Evolutionary conservation across 306 rosid genomes (phyloP).

Genomic region (Macrotyloma uniflorum): DNA sequence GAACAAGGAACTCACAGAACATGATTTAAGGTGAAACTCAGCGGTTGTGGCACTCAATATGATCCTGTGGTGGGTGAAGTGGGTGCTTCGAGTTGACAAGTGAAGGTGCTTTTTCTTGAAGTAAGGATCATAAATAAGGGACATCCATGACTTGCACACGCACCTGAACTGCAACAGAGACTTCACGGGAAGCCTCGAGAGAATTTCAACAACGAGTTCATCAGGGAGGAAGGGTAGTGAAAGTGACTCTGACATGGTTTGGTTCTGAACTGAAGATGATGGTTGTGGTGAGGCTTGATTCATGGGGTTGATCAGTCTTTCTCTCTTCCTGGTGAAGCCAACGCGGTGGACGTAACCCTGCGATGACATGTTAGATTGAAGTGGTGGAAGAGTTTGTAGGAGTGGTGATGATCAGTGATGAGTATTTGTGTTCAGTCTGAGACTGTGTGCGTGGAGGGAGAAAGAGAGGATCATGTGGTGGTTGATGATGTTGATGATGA

Average conservation of each 20-base stretch:
- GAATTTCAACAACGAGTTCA: conserved; percentile 52
- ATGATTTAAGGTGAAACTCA: conserved; percentile 51
- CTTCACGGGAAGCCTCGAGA: conserved; percentile 51
- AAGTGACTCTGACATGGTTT: background rate
- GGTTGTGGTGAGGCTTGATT: background rate
- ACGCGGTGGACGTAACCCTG: background rate
- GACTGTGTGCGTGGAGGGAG: background rate
- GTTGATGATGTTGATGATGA: conserved; percentile 1
- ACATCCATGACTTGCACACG: conserved; percentile 53
- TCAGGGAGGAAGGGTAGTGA: conserved; percentile 43
- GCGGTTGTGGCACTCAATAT: conserved; percentile 51
- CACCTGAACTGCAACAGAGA: conserved; percentile 49
- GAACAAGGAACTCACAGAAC: conserved; percentile 41
- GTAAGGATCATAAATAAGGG: conserved; percentile 45
- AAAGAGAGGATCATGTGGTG: conserved; percentile 21
- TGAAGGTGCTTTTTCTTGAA: conserved; percentile 44
- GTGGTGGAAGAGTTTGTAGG: background rate
- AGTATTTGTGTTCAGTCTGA: background rate
- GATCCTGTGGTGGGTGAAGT: conserved; percentile 44
- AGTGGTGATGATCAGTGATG: background rate
- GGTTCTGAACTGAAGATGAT: background rate
- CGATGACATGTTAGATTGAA: conserved; percentile 33
- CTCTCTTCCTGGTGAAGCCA: conserved; percentile 37
- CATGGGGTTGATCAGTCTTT: background rate
- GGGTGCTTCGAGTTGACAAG: conserved; percentile 34